Evolutionary conservation across 192 early-diverging fungal species (phyloP).

Genomic region (Mortierella hygrophila): DNA sequence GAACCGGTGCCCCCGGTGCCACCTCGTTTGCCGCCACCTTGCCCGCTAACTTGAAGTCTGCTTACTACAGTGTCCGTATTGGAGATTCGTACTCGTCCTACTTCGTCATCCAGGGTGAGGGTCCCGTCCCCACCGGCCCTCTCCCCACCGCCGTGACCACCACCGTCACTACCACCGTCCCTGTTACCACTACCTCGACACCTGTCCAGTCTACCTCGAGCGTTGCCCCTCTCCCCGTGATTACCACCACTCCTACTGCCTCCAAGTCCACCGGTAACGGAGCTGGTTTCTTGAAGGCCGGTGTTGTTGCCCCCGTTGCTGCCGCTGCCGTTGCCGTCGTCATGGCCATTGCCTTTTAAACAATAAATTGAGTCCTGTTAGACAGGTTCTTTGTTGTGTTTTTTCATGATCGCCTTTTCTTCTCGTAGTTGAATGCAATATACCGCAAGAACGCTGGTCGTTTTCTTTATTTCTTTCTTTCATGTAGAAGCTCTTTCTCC

Average conservation of each 20-base stretch:
- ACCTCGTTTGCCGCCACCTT: background rate
- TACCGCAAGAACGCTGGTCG: too few species aligned
- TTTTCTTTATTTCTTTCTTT: too few species aligned
- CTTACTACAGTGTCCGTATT: constrained; percentile 9
- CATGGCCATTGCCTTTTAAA: background rate
- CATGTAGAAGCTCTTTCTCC: too few species aligned
- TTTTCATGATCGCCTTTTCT: too few species aligned
- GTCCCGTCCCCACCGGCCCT: background rate
- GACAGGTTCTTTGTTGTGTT: too few species aligned
- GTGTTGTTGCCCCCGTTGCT: constrained; percentile 1
- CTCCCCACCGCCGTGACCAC: background rate
- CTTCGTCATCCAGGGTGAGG: background rate
- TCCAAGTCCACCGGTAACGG: background rate
- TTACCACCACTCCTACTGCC: background rate
- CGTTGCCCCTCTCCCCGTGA: background rate
- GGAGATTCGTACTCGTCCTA: constrained; percentile 7
- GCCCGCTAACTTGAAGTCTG: background rate
- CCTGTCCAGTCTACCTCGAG: background rate
- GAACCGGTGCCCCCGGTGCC: background rate
- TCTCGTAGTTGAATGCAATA: too few species aligned
- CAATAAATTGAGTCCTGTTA: background rate
- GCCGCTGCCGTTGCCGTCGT: background rate
- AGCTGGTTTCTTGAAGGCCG: background rate
- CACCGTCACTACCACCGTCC: background rate
- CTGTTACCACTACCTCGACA: background rate